Evolutionary conservation across 306 rosid genomes (phyloP).

Genomic region (Mimosa pudica): DNA sequence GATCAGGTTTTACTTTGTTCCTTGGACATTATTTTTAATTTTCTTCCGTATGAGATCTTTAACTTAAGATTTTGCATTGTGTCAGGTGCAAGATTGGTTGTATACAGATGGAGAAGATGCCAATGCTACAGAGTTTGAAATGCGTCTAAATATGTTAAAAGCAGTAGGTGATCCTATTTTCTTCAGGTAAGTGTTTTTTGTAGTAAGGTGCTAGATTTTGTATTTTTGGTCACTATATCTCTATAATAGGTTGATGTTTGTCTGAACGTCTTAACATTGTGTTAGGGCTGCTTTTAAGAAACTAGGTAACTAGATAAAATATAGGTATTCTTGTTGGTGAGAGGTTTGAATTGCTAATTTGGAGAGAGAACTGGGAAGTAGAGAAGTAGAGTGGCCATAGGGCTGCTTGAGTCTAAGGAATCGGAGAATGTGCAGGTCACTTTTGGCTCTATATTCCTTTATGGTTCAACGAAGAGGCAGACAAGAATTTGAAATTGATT

Average conservation of each 20-base stretch:
- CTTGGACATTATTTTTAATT: constrained; percentile 7
- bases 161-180: constrained; percentile 85
- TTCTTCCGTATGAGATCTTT: constrained; percentile 7
- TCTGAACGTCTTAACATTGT: constrained; percentile 34
- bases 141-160: constrained; percentile 69
- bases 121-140: constrained; percentile 80
- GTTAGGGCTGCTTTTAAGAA: no score
- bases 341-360: no score
- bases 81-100: constrained; percentile 96
- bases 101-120: constrained; percentile 98
- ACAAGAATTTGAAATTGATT: no score
- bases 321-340: no score
- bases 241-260: constrained; percentile 28
- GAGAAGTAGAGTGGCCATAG: no score
- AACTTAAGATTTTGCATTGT: constrained; percentile 31
- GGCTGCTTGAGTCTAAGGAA: no score
- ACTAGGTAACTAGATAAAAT: no score
- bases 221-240: constrained; percentile 14
- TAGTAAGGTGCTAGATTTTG: neutral
- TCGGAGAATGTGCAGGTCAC: no score
- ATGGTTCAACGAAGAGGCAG: no score
- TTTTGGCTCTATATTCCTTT: no score
- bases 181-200: constrained; percentile 62
- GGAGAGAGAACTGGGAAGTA: no score
- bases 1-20: constrained; percentile 68